These are phyloP conservation scores for Apiospora marii DNA, from an alignment of 2,329 filamentous ascomycete genomes.

Conservation along the genomic window DNA sequence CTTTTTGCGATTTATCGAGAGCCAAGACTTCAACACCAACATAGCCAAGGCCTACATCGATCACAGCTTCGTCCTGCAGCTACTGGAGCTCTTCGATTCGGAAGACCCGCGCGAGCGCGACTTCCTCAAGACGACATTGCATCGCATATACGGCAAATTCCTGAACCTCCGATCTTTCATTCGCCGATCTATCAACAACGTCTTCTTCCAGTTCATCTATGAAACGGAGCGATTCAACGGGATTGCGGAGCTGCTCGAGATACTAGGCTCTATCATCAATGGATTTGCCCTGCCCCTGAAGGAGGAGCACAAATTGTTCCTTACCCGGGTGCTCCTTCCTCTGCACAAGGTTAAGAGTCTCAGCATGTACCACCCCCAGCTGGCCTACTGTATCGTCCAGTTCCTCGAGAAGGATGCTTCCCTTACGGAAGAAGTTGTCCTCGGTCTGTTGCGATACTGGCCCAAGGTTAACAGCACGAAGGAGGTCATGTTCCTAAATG, in stretches of 20 bases:
- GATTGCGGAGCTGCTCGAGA: slow-evolving; percentile 95
- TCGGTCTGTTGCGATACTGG: slow-evolving; percentile 95
- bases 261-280: slow-evolving; percentile 98
- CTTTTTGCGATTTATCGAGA: slow-evolving; percentile 98
- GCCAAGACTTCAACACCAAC: slow-evolving; percentile 99
- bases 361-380: slow-evolving; percentile 99
- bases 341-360: slow-evolving; percentile 98
- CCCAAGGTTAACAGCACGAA: slow-evolving; percentile 99
- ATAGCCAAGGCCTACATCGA: slow-evolving; percentile 99
- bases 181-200: slow-evolving; percentile 98
- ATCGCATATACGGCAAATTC: slow-evolving; percentile 99
- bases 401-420: slow-evolving; percentile 98
- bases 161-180: slow-evolving; percentile 97
- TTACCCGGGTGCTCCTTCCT: slow-evolving; percentile 90
- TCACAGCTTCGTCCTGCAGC: slow-evolving; percentile 93
- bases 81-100: slow-evolving; percentile 98
- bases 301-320: slow-evolving; percentile 98
- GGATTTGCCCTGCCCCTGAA: slow-evolving; percentile 96
- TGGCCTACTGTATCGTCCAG: slow-evolving; percentile 98
- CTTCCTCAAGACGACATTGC: slow-evolving; percentile 96
- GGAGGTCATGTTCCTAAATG: slow-evolving; percentile 99
- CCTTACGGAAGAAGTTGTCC: slow-evolving; percentile 95
- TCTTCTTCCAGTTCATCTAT: slow-evolving; percentile 99
- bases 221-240: slow-evolving; percentile 99
- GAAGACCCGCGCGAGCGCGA: slow-evolving; percentile 96